Base-by-base conservation (phyloP, 176 grass and related monocot genomes). In the Carex littledalei region DNA sequence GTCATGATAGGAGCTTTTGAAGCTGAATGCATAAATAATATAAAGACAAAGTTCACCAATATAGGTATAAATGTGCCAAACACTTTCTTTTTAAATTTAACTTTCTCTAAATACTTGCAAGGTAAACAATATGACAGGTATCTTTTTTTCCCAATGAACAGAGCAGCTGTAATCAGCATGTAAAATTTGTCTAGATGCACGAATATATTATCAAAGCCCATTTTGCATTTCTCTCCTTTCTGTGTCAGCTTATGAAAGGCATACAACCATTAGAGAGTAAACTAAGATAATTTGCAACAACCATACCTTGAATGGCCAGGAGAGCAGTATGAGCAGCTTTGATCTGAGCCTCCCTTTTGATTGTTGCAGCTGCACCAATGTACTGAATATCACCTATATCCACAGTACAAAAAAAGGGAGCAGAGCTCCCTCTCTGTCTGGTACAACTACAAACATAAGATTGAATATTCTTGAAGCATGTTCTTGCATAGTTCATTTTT, bases 371-470 rank as follows among this genome's bases (percentile, higher is more conserved):
- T 64, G 93, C 93, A 74, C 96, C 96, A 74, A 99, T 99, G 79
- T 95, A 99, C 31, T 89, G 91, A 89, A 94, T 99, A 75, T 91
- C 93, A 32, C 93, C 96, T 80, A 99, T 92, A 70, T 95, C 96
- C 50, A 99, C 88, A 3, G 90, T 95, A 89, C 93, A 95, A 81
- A 87, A 79, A 78, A 85, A 95, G 47, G 89, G 89, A 81, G 78
- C 82, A 66, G 81, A 37, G 2, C 85, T 87, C 63, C 87, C 90
- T 55, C 87, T 81, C 90, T 84, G 86, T 88, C 86, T 94, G 60
- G 76, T 87, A 80, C 24, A 24, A 24, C 24, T 24, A 24, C 85
- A 94, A 29, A 88, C 74, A 76, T 95, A 99, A 59, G 93, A 99
- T 86, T 93, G 96, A 64, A 94, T 92, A 24, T 24, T 24, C 24